phyloP scores from a whole-genome alignment of 768 basidiomycete genomes.

The Leucogyrophana mollusca region DNA sequence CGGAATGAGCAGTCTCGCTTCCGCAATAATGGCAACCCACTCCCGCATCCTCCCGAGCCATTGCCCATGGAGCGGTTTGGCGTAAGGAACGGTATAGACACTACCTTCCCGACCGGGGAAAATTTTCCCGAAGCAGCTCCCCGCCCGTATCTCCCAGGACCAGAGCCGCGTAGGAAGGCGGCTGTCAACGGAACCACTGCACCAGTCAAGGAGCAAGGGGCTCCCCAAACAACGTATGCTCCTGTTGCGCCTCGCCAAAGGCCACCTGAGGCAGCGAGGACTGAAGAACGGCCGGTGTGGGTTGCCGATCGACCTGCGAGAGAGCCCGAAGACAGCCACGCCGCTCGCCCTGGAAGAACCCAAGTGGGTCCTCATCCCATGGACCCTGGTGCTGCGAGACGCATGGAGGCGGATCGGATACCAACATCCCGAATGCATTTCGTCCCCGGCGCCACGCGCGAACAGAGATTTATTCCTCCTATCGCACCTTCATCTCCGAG shows the following conservation, averaged over 20 bases:
- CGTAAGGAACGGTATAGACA: too few species aligned
- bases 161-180: too few species aligned
- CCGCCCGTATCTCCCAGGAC: too few species aligned
- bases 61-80: slow-evolving; percentile 41
- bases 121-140: too few species aligned
- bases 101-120: background rate
- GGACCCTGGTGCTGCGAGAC: slow-evolving; percentile 7
- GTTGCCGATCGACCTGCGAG: too few species aligned
- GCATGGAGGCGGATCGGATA: slow-evolving; percentile 2
- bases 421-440: slow-evolving; percentile 24
- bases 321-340: slow-evolving; percentile 14
- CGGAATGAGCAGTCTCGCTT: slow-evolving; percentile 27
- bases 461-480: slow-evolving; percentile 28
- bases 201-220: too few species aligned
- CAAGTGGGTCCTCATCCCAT: slow-evolving; percentile 10
- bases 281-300: slow-evolving; percentile 20
- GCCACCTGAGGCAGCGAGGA: slow-evolving; percentile 18
- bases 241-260: slow-evolving; percentile 18
- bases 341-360: too few species aligned
- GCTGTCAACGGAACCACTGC: too few species aligned
- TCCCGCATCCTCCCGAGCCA: slow-evolving; percentile 57
- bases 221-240: slow-evolving; percentile 14
- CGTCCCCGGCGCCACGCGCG: slow-evolving; percentile 30
- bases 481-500: slow-evolving; percentile 22
- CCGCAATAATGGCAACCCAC: slow-evolving; percentile 43